A percentile compares a stretch with the other conserved stretches of the same genome.
Evolutionary conservation across 495 filamentous ascomycete genomes (phyloP).

Genomic region (Margaritispora aquatica): DNA sequence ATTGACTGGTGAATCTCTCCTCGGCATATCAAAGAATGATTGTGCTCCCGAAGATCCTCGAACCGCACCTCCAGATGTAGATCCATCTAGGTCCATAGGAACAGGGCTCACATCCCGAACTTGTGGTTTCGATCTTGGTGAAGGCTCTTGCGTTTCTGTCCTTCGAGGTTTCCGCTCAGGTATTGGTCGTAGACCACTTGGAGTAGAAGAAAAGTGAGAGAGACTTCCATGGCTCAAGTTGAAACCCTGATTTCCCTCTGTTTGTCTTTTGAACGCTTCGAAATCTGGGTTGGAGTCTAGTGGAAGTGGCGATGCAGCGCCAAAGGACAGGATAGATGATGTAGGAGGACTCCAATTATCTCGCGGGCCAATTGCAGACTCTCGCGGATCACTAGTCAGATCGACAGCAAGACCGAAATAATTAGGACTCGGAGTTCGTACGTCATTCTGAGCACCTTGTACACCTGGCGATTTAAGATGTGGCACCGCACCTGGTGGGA

Average conservation of each 20-base stretch:
- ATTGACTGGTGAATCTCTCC: slow-evolving; percentile 33
- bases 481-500: slow-evolving; percentile 20
- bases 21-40: slow-evolving; percentile 30
- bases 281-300: slow-evolving; percentile 70
- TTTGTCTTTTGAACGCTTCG: slow-evolving; percentile 66
- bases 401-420: slow-evolving; percentile 77
- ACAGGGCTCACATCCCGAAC: slow-evolving; percentile 8
- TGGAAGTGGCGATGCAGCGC: slow-evolving; percentile 61
- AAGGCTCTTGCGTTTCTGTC: slow-evolving; percentile 13
- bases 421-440: slow-evolving; percentile 57
- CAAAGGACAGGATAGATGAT: slow-evolving; percentile 61
- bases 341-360: slow-evolving; percentile 68
- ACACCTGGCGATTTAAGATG: slow-evolving; percentile 39
- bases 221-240: slow-evolving; percentile 39
- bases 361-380: slow-evolving; percentile 51
- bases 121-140: slow-evolving; percentile 14
- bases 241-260: slow-evolving; percentile 54
- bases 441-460: slow-evolving; percentile 33
- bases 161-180: slow-evolving; percentile 12
- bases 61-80: background rate
- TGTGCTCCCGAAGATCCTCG: slow-evolving; percentile 5
- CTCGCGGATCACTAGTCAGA: slow-evolving; percentile 47
- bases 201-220: slow-evolving; percentile 33
- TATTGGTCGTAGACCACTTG: slow-evolving; percentile 12
- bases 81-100: slow-evolving; percentile 15